Conservation (phyloP, 495 filamentous ascomycete genomes). For the Acidiella bohemica region DNA sequence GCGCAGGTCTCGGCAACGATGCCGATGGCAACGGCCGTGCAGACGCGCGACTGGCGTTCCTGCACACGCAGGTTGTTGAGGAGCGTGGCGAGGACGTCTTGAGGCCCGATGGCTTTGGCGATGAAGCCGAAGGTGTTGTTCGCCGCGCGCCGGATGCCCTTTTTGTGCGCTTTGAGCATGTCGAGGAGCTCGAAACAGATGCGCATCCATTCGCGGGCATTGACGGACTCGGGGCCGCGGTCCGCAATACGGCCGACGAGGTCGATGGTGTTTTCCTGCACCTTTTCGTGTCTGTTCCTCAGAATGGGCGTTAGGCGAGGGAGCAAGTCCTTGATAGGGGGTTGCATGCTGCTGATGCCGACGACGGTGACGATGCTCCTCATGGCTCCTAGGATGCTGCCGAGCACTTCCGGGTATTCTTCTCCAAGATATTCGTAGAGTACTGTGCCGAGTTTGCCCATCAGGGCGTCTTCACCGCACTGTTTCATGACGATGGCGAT, state of each 20-base stretch:
- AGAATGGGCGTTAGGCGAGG: conserved; percentile 93
- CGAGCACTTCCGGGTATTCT: conserved; percentile 96
- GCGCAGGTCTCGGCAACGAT: conserved; percentile 99
- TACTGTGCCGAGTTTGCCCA: conserved; percentile 93
- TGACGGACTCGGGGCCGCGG: conserved; percentile 87
- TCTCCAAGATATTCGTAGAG: conserved; percentile 98
- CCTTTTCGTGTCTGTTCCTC: conserved; percentile 97
- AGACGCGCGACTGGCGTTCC: conserved; percentile 95
- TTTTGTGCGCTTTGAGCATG: conserved; percentile 99
- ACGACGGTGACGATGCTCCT: conserved; percentile 96
- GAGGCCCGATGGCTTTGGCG: conserved; percentile 95
- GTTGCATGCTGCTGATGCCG: conserved; percentile 96
- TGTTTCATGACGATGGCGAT: conserved; percentile 99
- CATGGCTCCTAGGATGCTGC: conserved; percentile 88
- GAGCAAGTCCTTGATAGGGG: conserved; percentile 92
- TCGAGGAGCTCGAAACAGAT: conserved; percentile 98
- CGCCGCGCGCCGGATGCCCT: conserved; percentile 93
- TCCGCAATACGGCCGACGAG: conserved; percentile 97
- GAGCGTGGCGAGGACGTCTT: conserved; percentile 89
- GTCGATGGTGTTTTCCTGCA: conserved; percentile 99
- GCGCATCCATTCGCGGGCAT: conserved; percentile 97
- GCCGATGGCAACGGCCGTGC: conserved; percentile 95
- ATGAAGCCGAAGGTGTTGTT: conserved; percentile 99
- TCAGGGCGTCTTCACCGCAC: conserved; percentile 85
- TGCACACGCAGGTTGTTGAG: conserved; percentile 95